Percentiles rank a stretch among this genome's conserved stretches.
Evolutionary conservation across 2,329 filamentous ascomycete genomes (phyloP).

Genomic region (Microsporum ferrugineum): DNA sequence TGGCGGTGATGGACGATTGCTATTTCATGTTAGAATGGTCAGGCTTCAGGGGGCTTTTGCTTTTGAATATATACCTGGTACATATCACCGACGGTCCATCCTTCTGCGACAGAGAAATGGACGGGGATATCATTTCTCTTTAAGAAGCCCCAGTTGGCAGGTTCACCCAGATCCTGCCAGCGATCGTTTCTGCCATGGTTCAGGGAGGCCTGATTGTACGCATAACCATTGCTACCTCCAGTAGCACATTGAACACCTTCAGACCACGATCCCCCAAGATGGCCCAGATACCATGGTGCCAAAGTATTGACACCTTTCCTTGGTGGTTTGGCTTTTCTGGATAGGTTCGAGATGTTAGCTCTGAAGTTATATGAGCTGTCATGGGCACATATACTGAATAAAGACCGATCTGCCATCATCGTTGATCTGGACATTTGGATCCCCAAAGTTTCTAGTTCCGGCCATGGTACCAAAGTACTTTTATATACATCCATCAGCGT

Average conservation of each 20-base stretch:
- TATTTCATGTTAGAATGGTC: constrained; percentile 11
- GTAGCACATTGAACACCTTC: constrained; percentile 46
- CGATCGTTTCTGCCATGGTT: constrained; percentile 43
- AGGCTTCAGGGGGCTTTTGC: background rate
- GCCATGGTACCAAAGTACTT: constrained; percentile 46
- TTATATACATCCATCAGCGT: background rate
- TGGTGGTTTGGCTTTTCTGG: constrained; percentile 28
- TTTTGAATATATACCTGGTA: constrained; percentile 33
- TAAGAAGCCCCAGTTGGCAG: constrained; percentile 43
- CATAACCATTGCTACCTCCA: constrained; percentile 43
- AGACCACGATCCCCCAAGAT: constrained; percentile 40
- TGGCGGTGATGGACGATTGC: constrained; percentile 43
- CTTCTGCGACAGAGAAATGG: constrained; percentile 45
- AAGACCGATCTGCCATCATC: constrained; percentile 35
- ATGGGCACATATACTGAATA: constrained; percentile 34
- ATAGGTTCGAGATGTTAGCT: background rate
- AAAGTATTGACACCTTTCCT: constrained; percentile 37
- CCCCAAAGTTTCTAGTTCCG: constrained; percentile 44
- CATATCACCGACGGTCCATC: constrained; percentile 46
- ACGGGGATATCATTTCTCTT: constrained; percentile 44
- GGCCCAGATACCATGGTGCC: constrained; percentile 46
- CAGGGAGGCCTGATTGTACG: constrained; percentile 41
- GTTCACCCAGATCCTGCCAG: constrained; percentile 45
- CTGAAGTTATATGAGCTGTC: background rate
- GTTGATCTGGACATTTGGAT: constrained; percentile 45